phyloP scores from a whole-genome alignment of 345 rosid genomes.

The Citrus glauca region DNA sequence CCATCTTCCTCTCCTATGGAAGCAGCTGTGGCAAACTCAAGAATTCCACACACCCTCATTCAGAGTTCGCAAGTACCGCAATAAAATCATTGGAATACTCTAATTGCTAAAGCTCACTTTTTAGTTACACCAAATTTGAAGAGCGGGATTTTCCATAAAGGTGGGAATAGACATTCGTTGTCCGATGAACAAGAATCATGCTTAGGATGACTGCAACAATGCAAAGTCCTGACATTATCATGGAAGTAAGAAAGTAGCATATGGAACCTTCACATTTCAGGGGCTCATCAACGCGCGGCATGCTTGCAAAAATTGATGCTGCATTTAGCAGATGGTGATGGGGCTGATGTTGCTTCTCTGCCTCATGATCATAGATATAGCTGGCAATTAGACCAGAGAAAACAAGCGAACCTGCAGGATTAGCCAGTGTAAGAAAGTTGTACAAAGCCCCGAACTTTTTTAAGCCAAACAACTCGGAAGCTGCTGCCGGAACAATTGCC shows the following conservation, averaged over 20 bases:
- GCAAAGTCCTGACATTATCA: conserved; percentile 94
- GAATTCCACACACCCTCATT: background rate
- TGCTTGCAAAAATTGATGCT: conserved; percentile 22
- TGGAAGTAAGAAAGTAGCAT: conserved; percentile 90
- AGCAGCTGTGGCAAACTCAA: background rate
- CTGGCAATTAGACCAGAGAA: conserved; percentile 94
- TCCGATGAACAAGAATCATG: conserved; percentile 84
- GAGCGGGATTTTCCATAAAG: conserved; percentile 70
- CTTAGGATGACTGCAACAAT: conserved; percentile 62
- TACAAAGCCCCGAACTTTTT: conserved; percentile 92
- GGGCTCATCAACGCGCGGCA: conserved; percentile 42
- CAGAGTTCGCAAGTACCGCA: background rate
- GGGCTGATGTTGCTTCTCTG: conserved; percentile 67
- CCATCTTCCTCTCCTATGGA: background rate
- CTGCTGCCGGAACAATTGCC: conserved; percentile 97
- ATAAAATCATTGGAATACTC: background rate
- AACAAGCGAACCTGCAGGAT: conserved; percentile 91
- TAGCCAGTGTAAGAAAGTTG: conserved; percentile 94
- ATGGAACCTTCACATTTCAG: conserved; percentile 71
- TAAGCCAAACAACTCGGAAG: conserved; percentile 94
- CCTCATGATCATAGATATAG: conserved; percentile 80
- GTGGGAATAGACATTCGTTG: conserved; percentile 72
- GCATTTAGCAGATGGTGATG: conserved; percentile 15
- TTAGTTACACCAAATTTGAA: conserved; percentile 14
- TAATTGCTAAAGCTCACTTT: background rate